Conservation (phyloP, 495 filamentous ascomycete species). For the Aspergillus kassunensis region DNA sequence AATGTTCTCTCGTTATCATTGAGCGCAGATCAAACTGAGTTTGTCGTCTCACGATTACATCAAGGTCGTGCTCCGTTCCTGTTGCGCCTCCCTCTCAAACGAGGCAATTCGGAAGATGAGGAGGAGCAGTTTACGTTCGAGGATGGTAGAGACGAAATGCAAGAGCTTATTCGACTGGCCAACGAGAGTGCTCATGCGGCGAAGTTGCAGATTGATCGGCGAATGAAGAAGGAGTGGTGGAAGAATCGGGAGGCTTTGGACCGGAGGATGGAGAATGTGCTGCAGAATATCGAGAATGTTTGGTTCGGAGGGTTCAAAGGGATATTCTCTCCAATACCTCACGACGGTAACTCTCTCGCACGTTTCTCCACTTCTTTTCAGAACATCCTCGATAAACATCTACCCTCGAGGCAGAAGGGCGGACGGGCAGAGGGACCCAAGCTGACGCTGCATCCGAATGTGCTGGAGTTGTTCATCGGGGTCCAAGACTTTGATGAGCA, state of each 20-base stretch:
- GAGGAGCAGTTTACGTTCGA: constrained; percentile 81
- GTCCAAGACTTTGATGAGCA: constrained; percentile 67
- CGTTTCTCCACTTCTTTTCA: constrained; percentile 75
- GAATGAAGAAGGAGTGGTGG: constrained; percentile 82
- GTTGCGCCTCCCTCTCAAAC: constrained; percentile 74
- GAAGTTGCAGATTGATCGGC: constrained; percentile 53
- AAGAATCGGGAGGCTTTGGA: constrained; percentile 76
- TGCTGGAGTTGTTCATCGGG: constrained; percentile 84
- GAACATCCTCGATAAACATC: constrained; percentile 75
- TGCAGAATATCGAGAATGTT: constrained; percentile 80
- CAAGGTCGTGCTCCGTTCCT: constrained; percentile 73
- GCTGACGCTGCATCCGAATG: constrained; percentile 66
- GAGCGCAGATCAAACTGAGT: constrained; percentile 73
- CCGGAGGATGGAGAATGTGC: constrained; percentile 66
- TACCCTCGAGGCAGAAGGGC: constrained; percentile 79
- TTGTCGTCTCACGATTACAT: constrained; percentile 76
- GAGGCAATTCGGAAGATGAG: constrained; percentile 77
- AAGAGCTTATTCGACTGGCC: constrained; percentile 72
- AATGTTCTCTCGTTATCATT: constrained; percentile 80
- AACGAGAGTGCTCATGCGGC: constrained; percentile 79
- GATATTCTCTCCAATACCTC: constrained; percentile 72
- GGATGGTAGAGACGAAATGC: constrained; percentile 69
- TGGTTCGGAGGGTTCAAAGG: constrained; percentile 95
- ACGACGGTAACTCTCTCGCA: constrained; percentile 57
- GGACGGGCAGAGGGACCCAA: constrained; percentile 46